Percentiles rank a stretch among this genome's conserved stretches.
These are phyloP conservation scores for Albugo candida DNA, from an alignment of 352 stramenopile species.

Conservation along the genomic window DNA sequence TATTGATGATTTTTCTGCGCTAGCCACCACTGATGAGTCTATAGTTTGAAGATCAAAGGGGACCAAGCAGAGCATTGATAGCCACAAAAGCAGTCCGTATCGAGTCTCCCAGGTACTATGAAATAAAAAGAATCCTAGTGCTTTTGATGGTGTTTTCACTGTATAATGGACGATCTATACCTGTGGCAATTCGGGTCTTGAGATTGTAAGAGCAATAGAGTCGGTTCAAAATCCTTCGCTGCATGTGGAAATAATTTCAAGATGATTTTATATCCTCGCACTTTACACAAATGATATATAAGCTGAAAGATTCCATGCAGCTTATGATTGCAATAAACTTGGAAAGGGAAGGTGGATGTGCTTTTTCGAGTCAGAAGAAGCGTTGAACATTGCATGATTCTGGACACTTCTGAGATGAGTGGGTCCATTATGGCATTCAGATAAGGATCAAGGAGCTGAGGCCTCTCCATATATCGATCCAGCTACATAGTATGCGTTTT, in stretches of 20 bases:
- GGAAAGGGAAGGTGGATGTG: conserved; percentile 29
- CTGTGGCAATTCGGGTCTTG: conserved; percentile 68
- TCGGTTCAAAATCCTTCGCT: conserved; percentile 90
- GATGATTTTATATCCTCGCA: conserved; percentile 91
- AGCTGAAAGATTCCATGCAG: conserved; percentile 78
- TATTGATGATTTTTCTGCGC: no score
- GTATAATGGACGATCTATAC: conserved; percentile 48
- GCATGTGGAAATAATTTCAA: conserved; percentile 92
- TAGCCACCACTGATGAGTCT: conserved; percentile 63
- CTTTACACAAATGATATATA: conserved; percentile 93
- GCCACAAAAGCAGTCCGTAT: conserved; percentile 90
- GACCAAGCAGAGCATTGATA: conserved; percentile 94
- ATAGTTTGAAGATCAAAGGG: conserved; percentile 95
- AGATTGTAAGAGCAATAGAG: conserved; percentile 73
- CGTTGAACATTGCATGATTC: no score
- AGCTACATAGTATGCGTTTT: no score
- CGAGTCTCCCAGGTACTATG: conserved; percentile 35
- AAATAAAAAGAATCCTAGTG: not conserved
- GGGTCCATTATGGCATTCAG: no score
- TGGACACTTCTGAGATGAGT: no score
- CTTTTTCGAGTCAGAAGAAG: no score
- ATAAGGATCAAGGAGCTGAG: no score
- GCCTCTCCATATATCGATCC: no score
- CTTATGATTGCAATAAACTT: conserved; percentile 45
- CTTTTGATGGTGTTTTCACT: no score